Evolutionary conservation across 2,329 filamentous ascomycete genomes (phyloP).

Genomic region (Chrysosporium queenslandicum): DNA sequence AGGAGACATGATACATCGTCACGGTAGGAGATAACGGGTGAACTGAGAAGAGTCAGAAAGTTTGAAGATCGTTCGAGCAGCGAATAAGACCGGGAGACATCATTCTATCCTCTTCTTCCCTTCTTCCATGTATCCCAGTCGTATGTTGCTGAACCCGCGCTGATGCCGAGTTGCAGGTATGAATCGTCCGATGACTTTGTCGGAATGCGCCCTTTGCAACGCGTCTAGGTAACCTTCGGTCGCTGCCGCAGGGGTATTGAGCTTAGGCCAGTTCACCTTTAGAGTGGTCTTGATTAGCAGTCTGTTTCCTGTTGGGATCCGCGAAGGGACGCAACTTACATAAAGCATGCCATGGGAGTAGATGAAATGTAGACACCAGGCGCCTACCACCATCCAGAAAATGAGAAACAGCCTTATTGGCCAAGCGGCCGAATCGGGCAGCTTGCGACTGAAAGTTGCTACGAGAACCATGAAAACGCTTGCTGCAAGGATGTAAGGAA

Average conservation of each 20-base stretch:
- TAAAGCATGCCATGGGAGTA: conserved; percentile 81
- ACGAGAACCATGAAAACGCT: conserved; percentile 75
- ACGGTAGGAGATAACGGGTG: neutral
- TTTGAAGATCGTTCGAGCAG: neutral
- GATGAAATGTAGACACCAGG: conserved; percentile 68
- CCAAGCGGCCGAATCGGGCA: conserved; percentile 65
- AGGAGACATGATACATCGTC: neutral
- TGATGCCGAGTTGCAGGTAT: conserved; percentile 57
- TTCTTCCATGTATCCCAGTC: conserved; percentile 80
- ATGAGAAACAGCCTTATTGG: conserved; percentile 73
- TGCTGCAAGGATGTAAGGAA: conserved; percentile 82
- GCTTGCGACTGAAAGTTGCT: conserved; percentile 59
- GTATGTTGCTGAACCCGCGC: conserved; percentile 69
- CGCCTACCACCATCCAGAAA: conserved; percentile 61
- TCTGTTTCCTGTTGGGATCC: neutral
- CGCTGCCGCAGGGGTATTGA: conserved; percentile 79
- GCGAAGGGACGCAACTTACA: conserved; percentile 49
- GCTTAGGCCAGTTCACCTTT: conserved; percentile 95
- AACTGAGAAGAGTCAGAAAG: neutral
- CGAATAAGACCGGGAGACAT: neutral
- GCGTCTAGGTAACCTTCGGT: conserved; percentile 83
- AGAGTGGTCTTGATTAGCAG: conserved; percentile 2
- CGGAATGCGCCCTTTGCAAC: conserved; percentile 69
- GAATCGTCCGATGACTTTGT: conserved; percentile 67
- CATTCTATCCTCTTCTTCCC: conserved; percentile 94